These are phyloP conservation scores for Magnolia kwangsiensis DNA, from an alignment of 164 flowering plant species.

Conservation along the genomic window DNA sequence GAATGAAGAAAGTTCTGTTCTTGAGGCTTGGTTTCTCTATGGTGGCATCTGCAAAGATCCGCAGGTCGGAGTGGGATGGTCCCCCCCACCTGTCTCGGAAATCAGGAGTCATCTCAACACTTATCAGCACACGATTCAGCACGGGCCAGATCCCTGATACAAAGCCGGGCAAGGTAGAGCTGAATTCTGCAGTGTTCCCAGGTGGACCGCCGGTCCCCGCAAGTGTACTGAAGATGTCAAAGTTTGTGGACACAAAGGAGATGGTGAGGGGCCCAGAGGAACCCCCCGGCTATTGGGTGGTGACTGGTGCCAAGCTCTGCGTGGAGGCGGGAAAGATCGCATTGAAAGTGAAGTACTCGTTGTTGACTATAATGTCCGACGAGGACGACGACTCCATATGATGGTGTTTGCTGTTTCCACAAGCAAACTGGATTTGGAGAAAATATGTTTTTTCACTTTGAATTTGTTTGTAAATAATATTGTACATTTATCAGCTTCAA, in stretches of 20 bases:
- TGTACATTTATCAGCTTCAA: not conserved
- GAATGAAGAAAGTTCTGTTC: slow-evolving; percentile 77
- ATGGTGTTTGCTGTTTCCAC: not conserved
- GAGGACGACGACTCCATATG: slow-evolving; percentile 25
- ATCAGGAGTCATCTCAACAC: slow-evolving; percentile 60
- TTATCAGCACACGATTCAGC: slow-evolving; percentile 63
- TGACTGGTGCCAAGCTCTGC: slow-evolving; percentile 82
- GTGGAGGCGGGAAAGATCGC: slow-evolving; percentile 67
- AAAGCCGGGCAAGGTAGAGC: slow-evolving; percentile 48
- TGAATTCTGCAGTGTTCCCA: slow-evolving; percentile 78
- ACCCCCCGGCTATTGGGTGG: slow-evolving; percentile 89
- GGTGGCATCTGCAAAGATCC: slow-evolving; percentile 59
- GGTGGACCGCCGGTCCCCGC: slow-evolving; percentile 62
- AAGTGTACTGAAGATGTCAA: slow-evolving; percentile 44
- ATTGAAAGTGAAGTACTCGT: slow-evolving; percentile 67
- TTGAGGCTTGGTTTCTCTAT: slow-evolving; percentile 78
- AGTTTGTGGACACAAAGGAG: slow-evolving; percentile 68
- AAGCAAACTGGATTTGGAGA: not conserved
- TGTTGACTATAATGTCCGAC: slow-evolving; percentile 56
- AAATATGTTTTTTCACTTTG: not conserved
- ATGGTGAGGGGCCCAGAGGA: slow-evolving; percentile 85
- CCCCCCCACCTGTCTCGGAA: slow-evolving; percentile 45
- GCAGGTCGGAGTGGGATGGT: slow-evolving; percentile 83
- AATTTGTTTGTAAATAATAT: not conserved
- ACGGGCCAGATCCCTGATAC: slow-evolving; percentile 31